Conservation (phyloP, 2,329 filamentous ascomycete species). For the Tolypocladium paradoxum region DNA sequence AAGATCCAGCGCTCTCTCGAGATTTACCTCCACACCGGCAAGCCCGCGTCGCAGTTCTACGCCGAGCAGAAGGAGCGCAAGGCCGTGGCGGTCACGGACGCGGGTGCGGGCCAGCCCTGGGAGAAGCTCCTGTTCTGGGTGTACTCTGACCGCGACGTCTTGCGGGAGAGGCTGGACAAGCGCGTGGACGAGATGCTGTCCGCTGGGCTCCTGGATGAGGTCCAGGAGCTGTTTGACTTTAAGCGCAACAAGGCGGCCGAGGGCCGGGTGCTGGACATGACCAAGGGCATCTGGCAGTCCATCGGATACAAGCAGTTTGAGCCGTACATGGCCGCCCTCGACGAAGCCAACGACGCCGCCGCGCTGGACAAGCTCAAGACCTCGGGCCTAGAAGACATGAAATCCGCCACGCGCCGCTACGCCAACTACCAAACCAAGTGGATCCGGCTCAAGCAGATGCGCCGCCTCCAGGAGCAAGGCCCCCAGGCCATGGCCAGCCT, state of each 20-base stretch:
- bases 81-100: constrained; percentile 13
- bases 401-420: constrained; percentile 78
- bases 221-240: constrained; percentile 32
- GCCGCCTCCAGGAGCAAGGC: constrained; percentile 48
- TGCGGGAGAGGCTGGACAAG: constrained; percentile 60
- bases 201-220: constrained; percentile 38
- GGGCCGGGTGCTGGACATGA: constrained; percentile 54
- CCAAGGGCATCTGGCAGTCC: constrained; percentile 85
- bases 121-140: constrained; percentile 75
- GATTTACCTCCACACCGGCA: constrained; percentile 77
- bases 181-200: constrained; percentile 80
- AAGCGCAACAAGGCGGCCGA: constrained; percentile 22
- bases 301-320: constrained; percentile 93
- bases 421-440: constrained; percentile 75
- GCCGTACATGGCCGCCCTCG: constrained; percentile 48
- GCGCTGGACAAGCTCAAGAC: constrained; percentile 45
- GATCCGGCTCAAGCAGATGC: constrained; percentile 75
- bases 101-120: constrained; percentile 23
- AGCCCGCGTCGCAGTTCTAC: constrained; percentile 76
- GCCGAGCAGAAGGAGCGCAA: constrained; percentile 54
- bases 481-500: constrained; percentile 44
- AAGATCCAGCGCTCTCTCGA: constrained; percentile 86
- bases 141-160: constrained; percentile 56
- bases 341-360: constrained; percentile 12
- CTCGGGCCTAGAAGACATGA: constrained; percentile 61